Conservation (phyloP, 345 rosid species). For the Salix udensis region DNA sequence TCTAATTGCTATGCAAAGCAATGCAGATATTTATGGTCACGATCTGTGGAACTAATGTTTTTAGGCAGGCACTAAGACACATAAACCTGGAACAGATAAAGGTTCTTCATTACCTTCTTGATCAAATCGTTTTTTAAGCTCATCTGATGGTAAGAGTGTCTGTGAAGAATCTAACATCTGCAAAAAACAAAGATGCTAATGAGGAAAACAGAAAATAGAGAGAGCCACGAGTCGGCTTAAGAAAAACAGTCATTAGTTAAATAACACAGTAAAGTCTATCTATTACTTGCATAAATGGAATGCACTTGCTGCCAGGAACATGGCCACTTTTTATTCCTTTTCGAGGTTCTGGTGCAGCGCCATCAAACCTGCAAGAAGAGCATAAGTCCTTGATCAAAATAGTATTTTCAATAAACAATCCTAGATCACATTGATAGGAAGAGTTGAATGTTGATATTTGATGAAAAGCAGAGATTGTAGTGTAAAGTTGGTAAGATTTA, state of each 20-base stretch:
- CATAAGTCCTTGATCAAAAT: background rate
- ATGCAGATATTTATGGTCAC: background rate
- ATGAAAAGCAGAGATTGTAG: background rate
- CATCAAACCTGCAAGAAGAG: conserved; percentile 66
- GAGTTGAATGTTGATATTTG: background rate
- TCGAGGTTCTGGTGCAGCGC: conserved; percentile 86
- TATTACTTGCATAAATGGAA: conserved; percentile 75
- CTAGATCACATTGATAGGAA: background rate
- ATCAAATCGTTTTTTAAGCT: conserved; percentile 75
- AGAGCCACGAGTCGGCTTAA: background rate
- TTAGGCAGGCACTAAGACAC: background rate
- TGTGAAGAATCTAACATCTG: conserved; percentile 86
- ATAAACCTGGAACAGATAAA: background rate
- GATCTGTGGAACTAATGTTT: background rate
- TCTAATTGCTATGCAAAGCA: background rate
- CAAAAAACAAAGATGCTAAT: conserved; percentile 21
- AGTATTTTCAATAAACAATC: background rate
- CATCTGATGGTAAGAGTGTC: conserved; percentile 67
- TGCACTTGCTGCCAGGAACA: conserved; percentile 92
- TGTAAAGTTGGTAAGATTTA: background rate
- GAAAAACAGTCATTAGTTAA: background rate
- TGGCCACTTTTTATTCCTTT: conserved; percentile 94
- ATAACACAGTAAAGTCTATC: background rate
- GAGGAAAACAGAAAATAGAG: background rate
- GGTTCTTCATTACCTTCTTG: conserved; percentile 56